phyloP scores from a whole-genome alignment of 1,139 yeast species.

The Kodamaea alishanica region DNA sequence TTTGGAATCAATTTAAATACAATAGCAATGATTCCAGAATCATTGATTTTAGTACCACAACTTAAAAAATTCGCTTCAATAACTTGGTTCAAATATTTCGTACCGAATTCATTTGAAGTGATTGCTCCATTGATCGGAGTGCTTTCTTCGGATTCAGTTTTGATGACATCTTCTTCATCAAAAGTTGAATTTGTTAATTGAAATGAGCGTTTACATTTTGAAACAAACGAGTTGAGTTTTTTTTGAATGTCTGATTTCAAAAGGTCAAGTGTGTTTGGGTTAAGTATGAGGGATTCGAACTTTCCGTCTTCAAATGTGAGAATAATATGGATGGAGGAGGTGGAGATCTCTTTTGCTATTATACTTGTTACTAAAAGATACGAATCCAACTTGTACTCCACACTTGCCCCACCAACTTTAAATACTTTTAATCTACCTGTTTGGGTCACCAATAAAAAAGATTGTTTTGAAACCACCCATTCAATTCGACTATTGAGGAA shows the following conservation, averaged over 20 bases:
- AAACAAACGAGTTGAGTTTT: constrained; percentile 17
- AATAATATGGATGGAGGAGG: constrained; percentile 5
- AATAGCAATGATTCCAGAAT: constrained; percentile 23
- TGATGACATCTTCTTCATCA: constrained; percentile 17
- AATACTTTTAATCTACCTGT: constrained; percentile 7
- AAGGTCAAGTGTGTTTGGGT: constrained; percentile 5
- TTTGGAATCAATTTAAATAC: constrained; percentile 29
- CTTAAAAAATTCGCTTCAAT: constrained; percentile 29
- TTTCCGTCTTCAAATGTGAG: constrained; percentile 30
- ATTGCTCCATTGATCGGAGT: constrained; percentile 7
- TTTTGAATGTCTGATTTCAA: constrained; percentile 2
- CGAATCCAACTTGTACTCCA: constrained; percentile 3
- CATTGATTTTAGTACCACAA: constrained; percentile 22
- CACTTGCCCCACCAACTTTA: not conserved
- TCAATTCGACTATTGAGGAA: constrained; percentile 6
- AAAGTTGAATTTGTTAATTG: constrained; percentile 25
- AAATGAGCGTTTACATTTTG: constrained; percentile 22
- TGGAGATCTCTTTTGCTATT: not conserved
- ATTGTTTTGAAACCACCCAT: not conserved
- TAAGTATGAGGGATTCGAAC: constrained; percentile 19
- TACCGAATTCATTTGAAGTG: constrained; percentile 8
- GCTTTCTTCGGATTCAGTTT: constrained; percentile 4
- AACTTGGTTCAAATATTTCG: constrained; percentile 20
- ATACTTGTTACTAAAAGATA: constrained; percentile 6
- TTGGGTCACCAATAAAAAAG: constrained; percentile 3